Percentiles rank a stretch among this genome's conserved stretches.
Conservation (phyloP, 2,329 filamentous ascomycete species). For the Ceratocystis eucalypticola region DNA sequence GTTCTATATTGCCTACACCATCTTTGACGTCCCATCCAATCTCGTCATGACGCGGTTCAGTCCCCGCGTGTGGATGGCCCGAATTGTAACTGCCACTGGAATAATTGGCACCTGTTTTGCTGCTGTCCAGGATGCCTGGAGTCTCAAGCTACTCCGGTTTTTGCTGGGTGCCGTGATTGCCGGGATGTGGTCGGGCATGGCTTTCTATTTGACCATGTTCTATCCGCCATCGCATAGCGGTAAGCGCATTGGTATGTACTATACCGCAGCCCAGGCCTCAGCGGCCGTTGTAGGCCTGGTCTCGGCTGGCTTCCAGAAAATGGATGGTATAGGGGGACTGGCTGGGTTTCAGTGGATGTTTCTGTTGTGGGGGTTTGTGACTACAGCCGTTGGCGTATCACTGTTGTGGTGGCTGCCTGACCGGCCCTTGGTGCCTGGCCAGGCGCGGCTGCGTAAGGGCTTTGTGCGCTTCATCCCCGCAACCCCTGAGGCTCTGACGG, state of each 20-base stretch:
- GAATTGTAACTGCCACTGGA: slow-evolving; percentile 78
- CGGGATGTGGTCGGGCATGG: slow-evolving; percentile 92
- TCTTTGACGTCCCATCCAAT: slow-evolving; percentile 82
- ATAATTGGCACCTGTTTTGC: slow-evolving; percentile 73
- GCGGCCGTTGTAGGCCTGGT: slow-evolving; percentile 81
- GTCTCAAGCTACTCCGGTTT: slow-evolving; percentile 74
- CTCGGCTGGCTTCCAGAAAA: slow-evolving; percentile 80
- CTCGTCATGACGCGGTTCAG: slow-evolving; percentile 75
- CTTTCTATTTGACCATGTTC: slow-evolving; percentile 82
- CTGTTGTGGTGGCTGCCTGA: slow-evolving; percentile 88
- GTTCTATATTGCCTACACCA: slow-evolving; percentile 84
- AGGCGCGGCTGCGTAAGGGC: slow-evolving; percentile 37
- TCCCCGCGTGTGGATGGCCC: slow-evolving; percentile 80
- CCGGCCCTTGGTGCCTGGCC: slow-evolving; percentile 61
- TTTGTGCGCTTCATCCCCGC: slow-evolving; percentile 53
- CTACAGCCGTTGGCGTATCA: slow-evolving; percentile 53
- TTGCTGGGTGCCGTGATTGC: slow-evolving; percentile 78
- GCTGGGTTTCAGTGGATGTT: slow-evolving; percentile 92
- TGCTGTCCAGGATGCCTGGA: slow-evolving; percentile 70
- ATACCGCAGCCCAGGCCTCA: slow-evolving; percentile 76
- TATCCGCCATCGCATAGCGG: slow-evolving; percentile 78
- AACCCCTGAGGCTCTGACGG: slow-evolving; percentile 56
- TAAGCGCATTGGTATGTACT: slow-evolving; percentile 81
- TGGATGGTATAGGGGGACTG: slow-evolving; percentile 64
- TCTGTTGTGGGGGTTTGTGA: slow-evolving; percentile 67